phyloP scores from a whole-genome alignment of 1,284 basidiomycete genomes.

The Apiotrichum mycotoxinovorans region DNA sequence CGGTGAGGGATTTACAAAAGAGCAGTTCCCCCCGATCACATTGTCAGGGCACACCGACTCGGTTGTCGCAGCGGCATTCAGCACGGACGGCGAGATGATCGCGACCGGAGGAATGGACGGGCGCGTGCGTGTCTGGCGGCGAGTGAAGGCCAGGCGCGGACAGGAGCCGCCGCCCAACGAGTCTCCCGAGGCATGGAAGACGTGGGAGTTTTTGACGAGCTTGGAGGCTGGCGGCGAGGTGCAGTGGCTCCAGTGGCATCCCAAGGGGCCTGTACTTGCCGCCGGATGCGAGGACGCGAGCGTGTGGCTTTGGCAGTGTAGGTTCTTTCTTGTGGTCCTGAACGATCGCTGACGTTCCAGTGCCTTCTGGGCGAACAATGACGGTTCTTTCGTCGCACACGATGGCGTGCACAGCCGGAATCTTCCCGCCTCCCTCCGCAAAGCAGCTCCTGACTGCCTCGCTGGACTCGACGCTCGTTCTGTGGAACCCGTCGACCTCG shows the following conservation, averaged over 20 bases:
- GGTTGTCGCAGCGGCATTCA: slow-evolving; percentile 77
- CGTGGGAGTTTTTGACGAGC: slow-evolving; percentile 91
- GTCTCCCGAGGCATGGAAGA: slow-evolving; percentile 54
- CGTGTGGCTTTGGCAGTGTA: slow-evolving; percentile 96
- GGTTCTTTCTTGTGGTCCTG: too few relatives aligned
- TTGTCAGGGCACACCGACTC: slow-evolving; percentile 91
- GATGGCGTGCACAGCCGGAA: slow-evolving; percentile 76
- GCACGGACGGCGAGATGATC: slow-evolving; percentile 80
- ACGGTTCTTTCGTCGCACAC: slow-evolving; percentile 92
- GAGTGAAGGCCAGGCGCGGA: slow-evolving; percentile 52
- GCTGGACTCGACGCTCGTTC: slow-evolving; percentile 75
- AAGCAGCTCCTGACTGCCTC: slow-evolving; percentile 85
- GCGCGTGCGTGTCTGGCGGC: slow-evolving; percentile 82
- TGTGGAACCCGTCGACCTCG: slow-evolving; percentile 77
- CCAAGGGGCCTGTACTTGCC: slow-evolving; percentile 81
- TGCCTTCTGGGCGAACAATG: slow-evolving; percentile 90
- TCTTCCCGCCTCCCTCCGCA: slow-evolving; percentile 69
- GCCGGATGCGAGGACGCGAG: slow-evolving; percentile 91
- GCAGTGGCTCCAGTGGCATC: slow-evolving; percentile 95
- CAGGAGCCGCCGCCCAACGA: slow-evolving; percentile 6
- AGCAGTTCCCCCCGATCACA: slow-evolving; percentile 74
- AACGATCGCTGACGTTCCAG: slow-evolving; percentile 50
- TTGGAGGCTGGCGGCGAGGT: slow-evolving; percentile 94
- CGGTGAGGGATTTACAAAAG: slow-evolving; percentile 43
- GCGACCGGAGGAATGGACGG: slow-evolving; percentile 98